Percentiles rank a stretch among this genome's conserved stretches.
Evolutionary conservation across 148 eudicot species (phyloP).

Genomic region (Hydrangea macrophylla): DNA sequence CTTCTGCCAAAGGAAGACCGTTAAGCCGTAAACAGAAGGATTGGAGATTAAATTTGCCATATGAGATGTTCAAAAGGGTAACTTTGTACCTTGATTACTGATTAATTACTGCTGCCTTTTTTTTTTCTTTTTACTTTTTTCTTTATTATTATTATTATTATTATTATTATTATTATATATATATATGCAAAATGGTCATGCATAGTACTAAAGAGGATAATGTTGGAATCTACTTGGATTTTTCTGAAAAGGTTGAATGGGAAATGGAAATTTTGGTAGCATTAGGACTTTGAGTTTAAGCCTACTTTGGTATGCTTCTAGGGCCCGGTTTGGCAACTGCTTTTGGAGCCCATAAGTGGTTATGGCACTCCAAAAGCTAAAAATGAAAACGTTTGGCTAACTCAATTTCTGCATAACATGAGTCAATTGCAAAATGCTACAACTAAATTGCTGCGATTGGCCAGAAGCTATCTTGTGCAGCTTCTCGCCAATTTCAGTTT

Average conservation of each 20-base stretch:
- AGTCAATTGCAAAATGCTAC: neutral
- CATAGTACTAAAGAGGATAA: neutral
- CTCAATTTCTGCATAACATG: neutral
- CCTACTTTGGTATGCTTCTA: neutral
- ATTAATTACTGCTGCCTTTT: neutral
- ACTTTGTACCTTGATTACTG: constrained; percentile 52
- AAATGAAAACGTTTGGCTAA: too few species aligned
- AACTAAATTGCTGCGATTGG: neutral
- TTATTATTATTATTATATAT: too few species aligned
- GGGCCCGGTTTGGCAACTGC: neutral
- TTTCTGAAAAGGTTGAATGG: neutral
- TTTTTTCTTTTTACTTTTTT: too few species aligned
- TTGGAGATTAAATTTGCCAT: constrained; percentile 77
- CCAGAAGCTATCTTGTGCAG: neutral
- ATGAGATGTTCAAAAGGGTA: constrained; percentile 48
- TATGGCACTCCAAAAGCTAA: too few species aligned
- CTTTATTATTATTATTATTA: too few species aligned
- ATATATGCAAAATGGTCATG: neutral
- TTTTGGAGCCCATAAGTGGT: neutral
- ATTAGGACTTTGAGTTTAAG: too few species aligned
- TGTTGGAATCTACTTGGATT: neutral
- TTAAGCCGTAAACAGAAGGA: constrained; percentile 76
- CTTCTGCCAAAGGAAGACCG: constrained; percentile 73
- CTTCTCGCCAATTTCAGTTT: too few species aligned
- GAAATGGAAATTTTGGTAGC: too few species aligned